These are phyloP conservation scores for Beauveria scarabaeidicola DNA, from an alignment of 2,329 filamentous ascomycete species.

Conservation along the genomic window DNA sequence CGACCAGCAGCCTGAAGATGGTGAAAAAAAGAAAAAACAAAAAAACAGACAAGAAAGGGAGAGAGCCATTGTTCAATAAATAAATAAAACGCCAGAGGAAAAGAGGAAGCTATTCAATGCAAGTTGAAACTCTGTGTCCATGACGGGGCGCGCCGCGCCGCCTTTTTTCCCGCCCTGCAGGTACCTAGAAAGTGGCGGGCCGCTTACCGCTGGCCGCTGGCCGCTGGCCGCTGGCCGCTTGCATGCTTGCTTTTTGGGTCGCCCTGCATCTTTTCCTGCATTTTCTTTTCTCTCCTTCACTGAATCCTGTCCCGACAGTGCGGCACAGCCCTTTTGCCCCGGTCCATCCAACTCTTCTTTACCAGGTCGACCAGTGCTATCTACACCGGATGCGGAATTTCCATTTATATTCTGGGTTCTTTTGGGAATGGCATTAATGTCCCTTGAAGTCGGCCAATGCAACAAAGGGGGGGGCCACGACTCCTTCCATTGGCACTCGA, in stretches of 20 bases:
- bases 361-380: neutral
- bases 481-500: neutral
- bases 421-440: neutral
- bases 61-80: neutral
- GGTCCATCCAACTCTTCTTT: neutral
- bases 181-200: neutral
- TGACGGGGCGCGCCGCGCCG: neutral
- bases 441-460: slow-evolving; percentile 4
- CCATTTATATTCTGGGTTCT: neutral
- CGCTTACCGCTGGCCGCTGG: neutral
- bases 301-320: neutral
- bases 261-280: neutral
- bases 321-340: neutral
- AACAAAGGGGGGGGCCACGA: neutral
- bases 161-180: slow-evolving; percentile 1
- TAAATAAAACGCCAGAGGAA: neutral
- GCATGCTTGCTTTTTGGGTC: slow-evolving; percentile 3
- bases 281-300: neutral
- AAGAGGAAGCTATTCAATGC: neutral
- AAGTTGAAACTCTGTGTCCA: neutral
- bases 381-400: neutral
- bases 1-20: neutral
- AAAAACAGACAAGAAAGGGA: neutral
- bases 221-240: neutral
- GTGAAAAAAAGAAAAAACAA: neutral